Evolutionary conservation across 257 asterid species (phyloP).

Genomic region (Solanum lycopersicoides): DNA sequence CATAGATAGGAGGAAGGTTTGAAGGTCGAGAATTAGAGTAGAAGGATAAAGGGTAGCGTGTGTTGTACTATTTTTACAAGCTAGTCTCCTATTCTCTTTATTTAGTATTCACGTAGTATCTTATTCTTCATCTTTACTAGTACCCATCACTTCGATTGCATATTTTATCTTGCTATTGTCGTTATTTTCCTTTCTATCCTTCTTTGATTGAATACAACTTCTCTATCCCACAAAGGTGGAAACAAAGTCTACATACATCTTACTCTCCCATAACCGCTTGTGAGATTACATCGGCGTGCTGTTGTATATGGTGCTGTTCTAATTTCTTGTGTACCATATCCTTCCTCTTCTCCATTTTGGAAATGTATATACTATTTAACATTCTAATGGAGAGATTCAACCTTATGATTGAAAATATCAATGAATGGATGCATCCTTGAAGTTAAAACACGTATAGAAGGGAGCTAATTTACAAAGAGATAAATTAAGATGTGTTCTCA

Average conservation of each 20-base stretch:
- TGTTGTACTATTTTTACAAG: not conserved
- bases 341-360: not conserved
- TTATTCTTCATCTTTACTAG: not conserved
- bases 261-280: not conserved
- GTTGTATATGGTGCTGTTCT: not conserved
- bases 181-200: not conserved
- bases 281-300: not conserved
- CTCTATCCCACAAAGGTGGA: not conserved
- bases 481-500: not conserved
- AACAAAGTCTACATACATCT: not conserved
- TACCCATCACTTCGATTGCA: not conserved
- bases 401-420: not conserved
- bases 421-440: not conserved
- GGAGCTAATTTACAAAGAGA: not conserved
- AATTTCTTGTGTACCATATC: not conserved
- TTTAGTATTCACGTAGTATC: not conserved
- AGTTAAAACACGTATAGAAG: not conserved
- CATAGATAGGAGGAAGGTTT: not conserved
- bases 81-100: not conserved
- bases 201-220: not conserved
- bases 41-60: not conserved
- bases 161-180: not conserved
- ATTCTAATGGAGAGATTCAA: not conserved
- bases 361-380: not conserved
- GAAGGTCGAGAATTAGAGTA: not conserved